phyloP scores from a whole-genome alignment of 129 eudicot species.

The Artemisia tridentata region DNA sequence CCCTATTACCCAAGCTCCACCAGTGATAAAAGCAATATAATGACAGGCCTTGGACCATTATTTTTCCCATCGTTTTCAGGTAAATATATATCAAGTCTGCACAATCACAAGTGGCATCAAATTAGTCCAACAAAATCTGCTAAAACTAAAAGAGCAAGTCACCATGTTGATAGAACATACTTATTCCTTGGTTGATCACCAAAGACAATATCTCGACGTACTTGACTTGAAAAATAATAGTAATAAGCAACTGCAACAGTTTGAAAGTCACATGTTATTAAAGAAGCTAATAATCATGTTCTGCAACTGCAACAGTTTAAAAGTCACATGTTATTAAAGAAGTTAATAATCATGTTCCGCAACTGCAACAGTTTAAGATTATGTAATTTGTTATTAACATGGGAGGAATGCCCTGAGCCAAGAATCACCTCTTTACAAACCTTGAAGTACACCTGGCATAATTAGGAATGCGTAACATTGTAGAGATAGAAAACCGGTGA shows the following conservation, averaged over 20 bases:
- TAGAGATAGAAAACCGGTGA: constrained; percentile 75
- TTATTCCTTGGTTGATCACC: constrained; percentile 93
- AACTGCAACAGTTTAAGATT: background rate
- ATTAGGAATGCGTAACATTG: constrained; percentile 76
- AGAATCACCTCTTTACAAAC: constrained; percentile 47
- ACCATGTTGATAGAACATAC: constrained; percentile 33
- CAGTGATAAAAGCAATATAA: constrained; percentile 90
- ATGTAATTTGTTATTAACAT: constrained; percentile 18
- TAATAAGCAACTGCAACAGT: constrained; percentile 71
- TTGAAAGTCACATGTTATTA: constrained; percentile 14
- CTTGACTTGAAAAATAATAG: constrained; percentile 69
- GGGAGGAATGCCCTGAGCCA: constrained; percentile 31
- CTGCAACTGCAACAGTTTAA: constrained; percentile 7
- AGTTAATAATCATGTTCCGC: background rate
- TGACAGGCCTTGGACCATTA: constrained; percentile 74
- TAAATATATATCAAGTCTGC: constrained; percentile 91
- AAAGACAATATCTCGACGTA: constrained; percentile 71
- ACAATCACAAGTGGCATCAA: constrained; percentile 13
- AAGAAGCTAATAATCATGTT: constrained; percentile 11
- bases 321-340: constrained; percentile 16
- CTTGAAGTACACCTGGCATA: constrained; percentile 92
- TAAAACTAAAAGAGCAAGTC: constrained; percentile 17
- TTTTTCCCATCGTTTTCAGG: constrained; percentile 50
- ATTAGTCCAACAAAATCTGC: background rate
- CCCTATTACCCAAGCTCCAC: constrained; percentile 99